Evolutionary conservation across 73 alveolate species (phyloP), one percentile per base, ranked within the genome.

Genomic region (Uronychia setigera): DNA sequence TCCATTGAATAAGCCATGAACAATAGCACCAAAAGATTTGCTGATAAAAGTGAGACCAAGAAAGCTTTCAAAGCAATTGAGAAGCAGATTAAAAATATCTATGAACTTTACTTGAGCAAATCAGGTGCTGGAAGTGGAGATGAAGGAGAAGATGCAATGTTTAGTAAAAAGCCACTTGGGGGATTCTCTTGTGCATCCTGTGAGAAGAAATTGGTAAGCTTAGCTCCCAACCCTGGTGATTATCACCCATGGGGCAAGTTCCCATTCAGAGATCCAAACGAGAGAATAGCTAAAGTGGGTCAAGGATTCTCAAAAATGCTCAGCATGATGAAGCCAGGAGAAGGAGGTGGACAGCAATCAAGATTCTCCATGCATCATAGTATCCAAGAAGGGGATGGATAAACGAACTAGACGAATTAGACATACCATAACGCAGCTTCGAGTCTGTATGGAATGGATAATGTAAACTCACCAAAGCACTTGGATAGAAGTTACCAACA

Each of bases 101-200:
- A 89, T 77, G 97, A 87, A 1, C 35, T 82, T 27, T 32, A 79
- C 27, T 58, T 92, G 35, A 84, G 86, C 35, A 90, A 89, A 84
- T 57, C 32, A 32, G 74, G 59, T 5, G 92, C 84, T 59, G 78
- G 88, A 76, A 89, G 84, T 58, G 97, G 91, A 34, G 97, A 96
- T 59, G 97, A 95, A 35, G 83, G 74, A 26, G 87, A 79, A 59
- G 94, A 88, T 80, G 97, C 98, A 86, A 85, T 96, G 88, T 79
- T 96, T 75, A 93, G 98, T 11, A 93, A 95, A 82, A 96, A 96
- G 82, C 99, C 99, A 60, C 88, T 96, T n/a, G 94, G 94, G 32
- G 99, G 99, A 9, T 90, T 84, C 80, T 90, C 97, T 78, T 96
- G 99, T 89, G 99, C 98, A 1, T 95, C 99, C 31, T 96, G 99